A percentile compares a stretch with the other conserved stretches of the same genome.
Conservation (phyloP, 176 grass and related monocot species). For the Carex kokanica region DNA sequence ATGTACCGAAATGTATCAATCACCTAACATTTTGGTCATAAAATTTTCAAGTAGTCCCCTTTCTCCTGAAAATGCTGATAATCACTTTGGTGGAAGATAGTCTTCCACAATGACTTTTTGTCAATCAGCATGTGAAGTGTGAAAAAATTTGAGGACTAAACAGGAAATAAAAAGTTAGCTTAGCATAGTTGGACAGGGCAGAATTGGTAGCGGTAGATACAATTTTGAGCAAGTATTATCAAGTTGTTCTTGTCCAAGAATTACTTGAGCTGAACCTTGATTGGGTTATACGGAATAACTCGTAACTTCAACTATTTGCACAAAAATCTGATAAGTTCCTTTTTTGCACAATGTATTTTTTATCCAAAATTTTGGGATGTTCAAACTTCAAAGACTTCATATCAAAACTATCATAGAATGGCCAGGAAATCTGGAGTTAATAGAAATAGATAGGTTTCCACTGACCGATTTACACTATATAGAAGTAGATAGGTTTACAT, state of each 20-base stretch:
- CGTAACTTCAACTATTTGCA: not conserved
- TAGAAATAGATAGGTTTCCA: not conserved
- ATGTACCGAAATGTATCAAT: not conserved
- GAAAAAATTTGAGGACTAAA: not conserved
- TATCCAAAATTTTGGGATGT: not conserved
- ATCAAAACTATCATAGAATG: slow-evolving; percentile 1
- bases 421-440: not conserved
- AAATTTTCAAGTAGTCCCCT: not conserved
- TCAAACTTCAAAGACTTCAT: not conserved
- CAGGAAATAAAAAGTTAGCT: no score
- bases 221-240: not conserved
- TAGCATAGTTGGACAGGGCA: not conserved
- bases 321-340: not conserved
- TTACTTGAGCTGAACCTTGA: not conserved
- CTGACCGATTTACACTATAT: not conserved
- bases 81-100: not conserved
- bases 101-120: not conserved
- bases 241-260: not conserved
- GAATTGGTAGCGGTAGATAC: not conserved
- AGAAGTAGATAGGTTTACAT: not conserved
- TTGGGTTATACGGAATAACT: not conserved
- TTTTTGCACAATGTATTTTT: not conserved
- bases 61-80: not conserved
- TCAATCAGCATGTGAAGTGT: not conserved
- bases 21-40: not conserved